Percentiles rank a stretch among this genome's conserved stretches.
phyloP scores from a whole-genome alignment of 2,329 filamentous ascomycete species.

The Aureobasidium vineae region DNA sequence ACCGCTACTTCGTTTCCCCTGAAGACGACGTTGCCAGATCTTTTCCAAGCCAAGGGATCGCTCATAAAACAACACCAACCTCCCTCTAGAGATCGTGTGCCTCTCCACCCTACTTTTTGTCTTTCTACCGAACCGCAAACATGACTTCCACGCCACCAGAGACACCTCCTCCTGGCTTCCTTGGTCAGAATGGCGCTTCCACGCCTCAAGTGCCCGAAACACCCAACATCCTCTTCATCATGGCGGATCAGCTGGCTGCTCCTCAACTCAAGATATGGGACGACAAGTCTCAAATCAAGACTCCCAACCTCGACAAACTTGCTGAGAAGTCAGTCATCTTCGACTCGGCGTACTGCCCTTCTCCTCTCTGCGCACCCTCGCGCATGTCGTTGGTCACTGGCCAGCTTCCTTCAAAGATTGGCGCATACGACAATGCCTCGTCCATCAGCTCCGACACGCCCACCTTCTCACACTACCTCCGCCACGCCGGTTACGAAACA shows the following conservation, averaged over 20 bases:
- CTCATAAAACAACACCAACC: background rate
- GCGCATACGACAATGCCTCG: constrained; percentile 86
- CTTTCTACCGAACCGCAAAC: background rate
- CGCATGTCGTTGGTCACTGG: constrained; percentile 94
- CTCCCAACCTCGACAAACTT: constrained; percentile 81
- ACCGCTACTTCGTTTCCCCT: background rate
- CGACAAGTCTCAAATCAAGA: constrained; percentile 82
- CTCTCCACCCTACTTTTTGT: background rate
- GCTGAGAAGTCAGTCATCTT: constrained; percentile 83
- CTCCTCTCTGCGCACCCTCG: constrained; percentile 86
- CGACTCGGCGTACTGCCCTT: constrained; percentile 91
- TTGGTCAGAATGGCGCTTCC: constrained; percentile 43
- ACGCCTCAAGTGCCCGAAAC: constrained; percentile 44
- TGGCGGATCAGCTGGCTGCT: constrained; percentile 93
- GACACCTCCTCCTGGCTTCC: constrained; percentile 41
- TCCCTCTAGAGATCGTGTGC: background rate
- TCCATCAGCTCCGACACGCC: constrained; percentile 80
- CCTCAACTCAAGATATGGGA: constrained; percentile 93
- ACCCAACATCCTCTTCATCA: constrained; percentile 87
- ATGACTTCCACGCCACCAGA: constrained; percentile 37
- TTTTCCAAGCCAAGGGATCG: background rate
- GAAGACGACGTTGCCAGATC: constrained; percentile 11
- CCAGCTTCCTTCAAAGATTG: constrained; percentile 86
- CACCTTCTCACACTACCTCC: constrained; percentile 90
- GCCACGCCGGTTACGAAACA: constrained; percentile 82